phyloP scores from a whole-genome alignment of 1,284 basidiomycete species.

The Sanghuangporus weigelae region DNA sequence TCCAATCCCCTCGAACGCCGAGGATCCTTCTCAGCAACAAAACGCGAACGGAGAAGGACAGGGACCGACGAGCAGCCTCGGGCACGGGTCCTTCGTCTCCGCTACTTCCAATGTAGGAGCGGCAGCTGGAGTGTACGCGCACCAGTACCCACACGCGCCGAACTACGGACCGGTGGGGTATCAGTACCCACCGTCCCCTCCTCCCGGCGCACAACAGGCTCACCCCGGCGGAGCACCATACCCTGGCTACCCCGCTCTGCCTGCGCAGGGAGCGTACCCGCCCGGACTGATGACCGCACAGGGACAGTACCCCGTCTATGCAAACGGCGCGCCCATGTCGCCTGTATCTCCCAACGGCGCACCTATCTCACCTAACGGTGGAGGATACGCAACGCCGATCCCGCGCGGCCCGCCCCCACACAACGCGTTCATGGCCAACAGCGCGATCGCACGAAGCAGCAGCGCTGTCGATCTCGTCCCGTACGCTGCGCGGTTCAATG shows the following conservation, averaged over 20 bases:
- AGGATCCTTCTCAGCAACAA: neutral
- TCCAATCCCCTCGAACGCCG: neutral
- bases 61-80: neutral
- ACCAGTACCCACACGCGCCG: neutral
- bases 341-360: neutral
- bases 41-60: neutral
- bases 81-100: neutral
- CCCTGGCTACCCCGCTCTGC: neutral
- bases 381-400: neutral
- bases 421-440: conserved; percentile 15
- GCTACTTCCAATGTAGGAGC: neutral
- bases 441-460: conserved; percentile 13
- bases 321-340: neutral
- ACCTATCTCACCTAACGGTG: neutral
- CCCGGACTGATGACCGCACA: neutral
- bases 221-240: neutral
- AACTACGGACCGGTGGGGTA: neutral
- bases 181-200: neutral
- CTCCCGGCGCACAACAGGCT: neutral
- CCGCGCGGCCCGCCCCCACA: conserved; percentile 2
- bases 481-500: conserved; percentile 10
- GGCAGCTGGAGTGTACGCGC: neutral
- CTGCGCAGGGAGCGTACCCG: neutral
- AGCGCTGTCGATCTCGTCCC: conserved; percentile 14
- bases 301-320: neutral